Evolutionary conservation across 805 yeast genomes (phyloP), one percentile per base, ranked within the genome.

Genomic region (Suhomyces sp.): DNA sequence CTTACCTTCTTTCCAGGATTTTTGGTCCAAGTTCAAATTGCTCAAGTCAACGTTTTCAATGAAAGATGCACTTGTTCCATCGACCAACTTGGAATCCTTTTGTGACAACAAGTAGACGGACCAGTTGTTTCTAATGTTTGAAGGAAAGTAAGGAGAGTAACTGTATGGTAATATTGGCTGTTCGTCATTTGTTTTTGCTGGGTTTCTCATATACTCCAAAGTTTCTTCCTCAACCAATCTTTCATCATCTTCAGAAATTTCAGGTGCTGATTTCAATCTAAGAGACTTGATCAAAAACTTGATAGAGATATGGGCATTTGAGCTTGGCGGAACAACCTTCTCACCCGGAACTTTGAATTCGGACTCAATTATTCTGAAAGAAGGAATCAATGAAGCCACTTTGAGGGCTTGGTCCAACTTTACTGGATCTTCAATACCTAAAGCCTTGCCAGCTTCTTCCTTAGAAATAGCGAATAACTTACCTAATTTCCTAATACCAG

Each of bases 311-410:
- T 89, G 92, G 7, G 89, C 84, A 46, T 80, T 79, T 1, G 97
- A 82, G 47, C 57, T 50, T 22, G 80, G 77, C 24, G 97, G 86
- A 25, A 88, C 84, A 27, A 73, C 73, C 13, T 69, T 65, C 73
- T 92, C 97, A 31, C 98, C 98, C 3, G 97, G 93, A 43, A 93
- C 97, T 56, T 80, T 78, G 71, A 90, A 90, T 52, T 81, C 82
- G 43, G 96, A 85, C 48, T 80, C 81, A 25, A 91, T 57, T 13
- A 91, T 72, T 60, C 86, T 82, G 47, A 92, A 68, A 44, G 76
- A 69, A 43, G 97, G 97, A 31, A 91, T 81, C 29, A 78, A 73
- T 2, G 79, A 64, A 1, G 92, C 96, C 52, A 83, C 78, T 3
- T 69, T 66, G 47, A 84, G 63, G 1, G 87, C 77, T 25, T 72